phyloP scores from a whole-genome alignment of 1,284 basidiomycete species.

The Pseudozyma thailandica region DNA sequence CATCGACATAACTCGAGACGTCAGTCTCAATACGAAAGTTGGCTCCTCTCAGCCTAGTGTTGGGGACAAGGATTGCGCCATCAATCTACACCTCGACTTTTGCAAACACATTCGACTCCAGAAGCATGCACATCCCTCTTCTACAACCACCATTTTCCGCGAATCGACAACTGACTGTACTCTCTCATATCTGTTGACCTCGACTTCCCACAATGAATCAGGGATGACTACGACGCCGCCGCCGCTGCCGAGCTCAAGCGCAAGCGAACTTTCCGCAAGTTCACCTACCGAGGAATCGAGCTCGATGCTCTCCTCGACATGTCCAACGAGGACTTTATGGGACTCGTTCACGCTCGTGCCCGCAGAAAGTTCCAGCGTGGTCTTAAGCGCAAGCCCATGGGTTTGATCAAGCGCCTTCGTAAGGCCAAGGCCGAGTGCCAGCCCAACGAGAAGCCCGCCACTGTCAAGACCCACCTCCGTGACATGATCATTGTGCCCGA shows the following conservation, averaged over 20 bases:
- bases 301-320: slow-evolving; percentile 90
- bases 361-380: slow-evolving; percentile 99
- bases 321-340: slow-evolving; percentile 79
- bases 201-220: slow-evolving; percentile 6
- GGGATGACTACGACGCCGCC: slow-evolving; percentile 69
- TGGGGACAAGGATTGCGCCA: too few relatives aligned
- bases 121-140: background rate
- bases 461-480: slow-evolving; percentile 98
- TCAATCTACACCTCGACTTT: too few relatives aligned
- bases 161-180: background rate
- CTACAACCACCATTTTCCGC: background rate
- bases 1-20: too few relatives aligned
- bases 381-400: slow-evolving; percentile 97
- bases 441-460: slow-evolving; percentile 97
- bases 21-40: too few relatives aligned
- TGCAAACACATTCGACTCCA: background rate
- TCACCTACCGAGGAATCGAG: slow-evolving; percentile 96
- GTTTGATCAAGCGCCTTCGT: slow-evolving; percentile 98
- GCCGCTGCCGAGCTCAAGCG: slow-evolving; percentile 72
- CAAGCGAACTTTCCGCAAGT: slow-evolving; percentile 97
- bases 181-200: background rate
- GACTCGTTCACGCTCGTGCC: slow-evolving; percentile 98
- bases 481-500: slow-evolving; percentile 99
- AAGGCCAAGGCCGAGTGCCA: slow-evolving; percentile 99
- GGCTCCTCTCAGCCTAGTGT: too few relatives aligned